A percentile compares a stretch with the other conserved stretches of the same genome.
Conservation (phyloP, 2,329 filamentous ascomycete species). For the Dothistroma pini region DNA sequence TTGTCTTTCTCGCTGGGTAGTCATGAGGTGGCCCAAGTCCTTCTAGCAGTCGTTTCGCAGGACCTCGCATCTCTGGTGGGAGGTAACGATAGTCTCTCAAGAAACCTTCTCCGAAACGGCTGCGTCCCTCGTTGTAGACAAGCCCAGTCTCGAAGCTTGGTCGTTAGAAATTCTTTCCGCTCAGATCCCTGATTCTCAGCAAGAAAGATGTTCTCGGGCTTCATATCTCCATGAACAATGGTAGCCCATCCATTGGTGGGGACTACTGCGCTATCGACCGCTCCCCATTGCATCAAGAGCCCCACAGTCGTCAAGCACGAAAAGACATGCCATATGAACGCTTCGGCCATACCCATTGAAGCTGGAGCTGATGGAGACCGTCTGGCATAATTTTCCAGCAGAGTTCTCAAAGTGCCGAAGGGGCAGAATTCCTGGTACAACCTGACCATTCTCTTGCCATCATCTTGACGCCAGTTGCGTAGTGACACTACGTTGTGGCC, state of each 20-base stretch:
- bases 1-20: not conserved
- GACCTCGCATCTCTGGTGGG: not conserved
- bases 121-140: not conserved
- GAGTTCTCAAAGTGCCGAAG: not conserved
- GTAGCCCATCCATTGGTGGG: constrained; percentile 6
- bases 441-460: not conserved
- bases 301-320: constrained; percentile 14
- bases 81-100: not conserved
- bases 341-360: not conserved
- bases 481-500: not conserved
- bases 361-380: not conserved
- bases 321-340: constrained; percentile 18
- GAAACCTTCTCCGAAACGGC: not conserved
- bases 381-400: not conserved
- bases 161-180: not conserved
- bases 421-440: not conserved
- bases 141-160: constrained; percentile 4
- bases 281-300: constrained; percentile 15
- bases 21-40: not conserved
- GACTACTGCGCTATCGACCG: not conserved
- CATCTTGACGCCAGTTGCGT: not conserved
- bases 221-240: constrained; percentile 20
- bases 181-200: not conserved
- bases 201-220: constrained; percentile 10
- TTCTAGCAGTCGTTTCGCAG: not conserved